A percentile compares a stretch with the other conserved stretches of the same genome.
phyloP scores from a whole-genome alignment of 306 rosid species.

The Cicer bijugum region DNA sequence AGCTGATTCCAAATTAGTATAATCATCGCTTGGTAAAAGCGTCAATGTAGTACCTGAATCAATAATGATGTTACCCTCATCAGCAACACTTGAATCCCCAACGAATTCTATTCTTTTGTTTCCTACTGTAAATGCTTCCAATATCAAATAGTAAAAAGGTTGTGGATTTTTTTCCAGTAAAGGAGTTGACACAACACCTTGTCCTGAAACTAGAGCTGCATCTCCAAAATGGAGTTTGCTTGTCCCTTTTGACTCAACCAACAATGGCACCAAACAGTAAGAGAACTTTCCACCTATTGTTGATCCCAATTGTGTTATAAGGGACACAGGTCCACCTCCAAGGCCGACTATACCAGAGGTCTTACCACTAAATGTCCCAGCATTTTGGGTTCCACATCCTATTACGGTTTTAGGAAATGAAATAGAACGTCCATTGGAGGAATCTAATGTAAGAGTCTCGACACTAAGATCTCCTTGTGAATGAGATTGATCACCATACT shows the following conservation, averaged over 20 bases:
- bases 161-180: not conserved
- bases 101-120: not conserved
- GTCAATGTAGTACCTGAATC: slow-evolving; percentile 50
- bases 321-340: slow-evolving; percentile 47
- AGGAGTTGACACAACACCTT: slow-evolving; percentile 7
- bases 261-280: slow-evolving; percentile 51
- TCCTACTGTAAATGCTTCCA: slow-evolving; percentile 31
- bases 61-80: slow-evolving; percentile 45
- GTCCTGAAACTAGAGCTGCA: slow-evolving; percentile 29
- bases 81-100: not conserved
- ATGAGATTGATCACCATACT: slow-evolving; percentile 52
- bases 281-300: slow-evolving; percentile 50
- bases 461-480: slow-evolving; percentile 37
- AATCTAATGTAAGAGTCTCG: slow-evolving; percentile 54
- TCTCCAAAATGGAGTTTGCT: slow-evolving; percentile 33
- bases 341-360: slow-evolving; percentile 60
- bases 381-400: slow-evolving; percentile 54
- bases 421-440: slow-evolving; percentile 22
- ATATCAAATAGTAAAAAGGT: not conserved
- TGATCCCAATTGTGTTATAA: slow-evolving; percentile 44
- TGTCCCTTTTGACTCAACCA: fast-evolving
- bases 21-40: slow-evolving; percentile 34
- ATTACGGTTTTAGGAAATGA: slow-evolving; percentile 42
- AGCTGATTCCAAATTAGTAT: slow-evolving; percentile 32
- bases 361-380: not conserved